A percentile compares a stretch with the other conserved stretches of the same genome.
Evolutionary conservation across 768 basidiomycete genomes (phyloP).

Genomic region (Roridomyces roridus): DNA sequence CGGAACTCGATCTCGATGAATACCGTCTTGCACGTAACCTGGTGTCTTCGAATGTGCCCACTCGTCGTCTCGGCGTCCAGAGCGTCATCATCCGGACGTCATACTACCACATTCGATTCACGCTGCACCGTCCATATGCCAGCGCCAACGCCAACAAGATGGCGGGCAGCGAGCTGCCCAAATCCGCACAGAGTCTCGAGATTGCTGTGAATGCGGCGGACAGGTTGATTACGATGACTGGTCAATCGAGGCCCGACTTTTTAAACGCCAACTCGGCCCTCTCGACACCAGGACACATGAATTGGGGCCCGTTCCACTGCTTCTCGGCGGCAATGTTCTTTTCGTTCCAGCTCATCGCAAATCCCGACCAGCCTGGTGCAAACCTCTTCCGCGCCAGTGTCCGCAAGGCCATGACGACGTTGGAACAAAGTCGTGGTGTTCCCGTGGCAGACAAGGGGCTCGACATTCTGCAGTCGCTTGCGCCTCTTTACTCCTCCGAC

Average conservation of each 20-base stretch:
- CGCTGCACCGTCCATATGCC: conserved; percentile 82
- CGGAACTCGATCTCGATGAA: conserved; percentile 79
- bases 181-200: conserved; percentile 67
- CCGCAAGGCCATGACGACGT: conserved; percentile 66
- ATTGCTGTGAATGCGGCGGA: conserved; percentile 80
- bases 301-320: conserved; percentile 83
- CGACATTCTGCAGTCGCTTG: conserved; percentile 72
- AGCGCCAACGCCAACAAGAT: conserved; percentile 42
- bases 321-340: conserved; percentile 92
- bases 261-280: conserved; percentile 64
- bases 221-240: conserved; percentile 78
- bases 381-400: conserved; percentile 79
- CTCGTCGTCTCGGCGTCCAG: conserved; percentile 76
- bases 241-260: conserved; percentile 79
- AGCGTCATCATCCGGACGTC: conserved; percentile 81
- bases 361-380: conserved; percentile 81
- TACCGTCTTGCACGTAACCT: conserved; percentile 75
- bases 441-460: conserved; percentile 78
- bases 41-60: conserved; percentile 62
- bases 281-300: conserved; percentile 83
- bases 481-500: conserved; percentile 75
- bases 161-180: conserved; percentile 43
- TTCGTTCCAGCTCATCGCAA: conserved; percentile 85
- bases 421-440: conserved; percentile 69
- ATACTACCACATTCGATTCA: conserved; percentile 85